Evolutionary conservation across 2,329 filamentous ascomycete genomes (phyloP), one percentile per base, ranked within the genome.

Genomic region (Decorospora gaudefroyi): DNA sequence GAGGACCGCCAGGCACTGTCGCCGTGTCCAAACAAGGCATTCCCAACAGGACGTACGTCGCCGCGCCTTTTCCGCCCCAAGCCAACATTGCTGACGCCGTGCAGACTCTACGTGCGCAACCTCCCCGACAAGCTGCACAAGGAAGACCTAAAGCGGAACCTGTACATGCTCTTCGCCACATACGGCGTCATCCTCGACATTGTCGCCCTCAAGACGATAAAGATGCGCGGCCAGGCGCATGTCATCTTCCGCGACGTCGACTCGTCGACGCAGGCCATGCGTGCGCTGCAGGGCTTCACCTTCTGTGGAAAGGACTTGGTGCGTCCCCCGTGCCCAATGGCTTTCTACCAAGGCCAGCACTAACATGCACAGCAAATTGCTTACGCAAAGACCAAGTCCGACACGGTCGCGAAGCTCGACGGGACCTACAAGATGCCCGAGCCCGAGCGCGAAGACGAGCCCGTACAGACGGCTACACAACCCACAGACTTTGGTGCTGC

Each of bases 171-270:
- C 9, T 97, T 97, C 71, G 90, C 90, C 8, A 95, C 90, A 10
- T 95, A 96, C 68, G 93, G 93, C 27, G 84, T 90, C 0, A 87
- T 99, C 11, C 82, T 99, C 46, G 93, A 99, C 68, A 83, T 99
- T 13, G 87, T 96, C 34, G 88, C 89, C 19, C 78, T 96, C 59
- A 95, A 90, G 75, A 95, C 89, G 1, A 79, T 79, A 69, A 90
- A 90, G 74, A 96, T 97, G 91, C 86, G 93, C 35, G 93, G 93
- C 3, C 93, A 99, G 73, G 93, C 93, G 50, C 93, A 97, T 65
- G 77, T 99, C 49, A 87, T 93, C 10, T 97, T 90, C 69, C 83
- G 88, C 46, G 92, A 99, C 68, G 78, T 92, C 22, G 87, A 96
- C 57, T 84, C 89, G n/a, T 90, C 90, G 37, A 96, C 91, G 16